phyloP scores from a whole-genome alignment of 2,329 filamentous ascomycete species.

The Niveomyces coronatus region DNA sequence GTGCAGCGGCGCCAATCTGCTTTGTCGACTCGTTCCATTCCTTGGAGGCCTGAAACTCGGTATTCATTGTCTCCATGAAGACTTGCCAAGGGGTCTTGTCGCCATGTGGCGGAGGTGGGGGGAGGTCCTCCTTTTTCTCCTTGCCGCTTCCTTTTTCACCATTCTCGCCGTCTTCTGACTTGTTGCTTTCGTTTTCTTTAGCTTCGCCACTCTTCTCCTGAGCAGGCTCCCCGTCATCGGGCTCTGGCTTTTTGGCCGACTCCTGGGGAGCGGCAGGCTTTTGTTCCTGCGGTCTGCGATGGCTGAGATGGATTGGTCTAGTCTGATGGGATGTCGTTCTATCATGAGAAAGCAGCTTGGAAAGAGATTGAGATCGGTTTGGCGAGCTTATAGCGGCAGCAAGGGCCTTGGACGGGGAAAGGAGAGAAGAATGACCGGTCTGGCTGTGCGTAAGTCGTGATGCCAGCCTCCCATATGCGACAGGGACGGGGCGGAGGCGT shows the following conservation, averaged over 20 bases:
- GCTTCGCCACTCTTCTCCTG: constrained; percentile 16
- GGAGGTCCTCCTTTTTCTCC: constrained; percentile 56
- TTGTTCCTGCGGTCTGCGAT: constrained; percentile 23
- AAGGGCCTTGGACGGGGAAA: constrained; percentile 14
- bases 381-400: constrained; percentile 23
- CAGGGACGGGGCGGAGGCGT: constrained; percentile 26
- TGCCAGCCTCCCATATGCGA: constrained; percentile 38
- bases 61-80: constrained; percentile 91
- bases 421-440: constrained; percentile 15
- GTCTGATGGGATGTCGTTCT: constrained; percentile 24
- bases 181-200: constrained; percentile 23
- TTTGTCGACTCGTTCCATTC: constrained; percentile 99
- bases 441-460: constrained; percentile 23
- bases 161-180: constrained; percentile 28
- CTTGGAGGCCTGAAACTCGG: constrained; percentile 91
- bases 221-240: constrained; percentile 30
- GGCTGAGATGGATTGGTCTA: constrained; percentile 24
- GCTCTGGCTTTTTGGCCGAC: constrained; percentile 29
- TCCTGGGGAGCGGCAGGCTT: constrained; percentile 23
- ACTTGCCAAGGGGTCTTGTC: constrained; percentile 99
- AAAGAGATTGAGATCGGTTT: constrained; percentile 36
- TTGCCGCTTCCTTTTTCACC: constrained; percentile 44
- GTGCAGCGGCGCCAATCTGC: constrained; percentile 76
- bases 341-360: constrained; percentile 24
- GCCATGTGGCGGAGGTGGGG: constrained; percentile 89